Evolutionary conservation across 129 eudicot species (phyloP), one percentile per base, ranked within the genome.

Genomic region (Smallanthus sonchifolius): DNA sequence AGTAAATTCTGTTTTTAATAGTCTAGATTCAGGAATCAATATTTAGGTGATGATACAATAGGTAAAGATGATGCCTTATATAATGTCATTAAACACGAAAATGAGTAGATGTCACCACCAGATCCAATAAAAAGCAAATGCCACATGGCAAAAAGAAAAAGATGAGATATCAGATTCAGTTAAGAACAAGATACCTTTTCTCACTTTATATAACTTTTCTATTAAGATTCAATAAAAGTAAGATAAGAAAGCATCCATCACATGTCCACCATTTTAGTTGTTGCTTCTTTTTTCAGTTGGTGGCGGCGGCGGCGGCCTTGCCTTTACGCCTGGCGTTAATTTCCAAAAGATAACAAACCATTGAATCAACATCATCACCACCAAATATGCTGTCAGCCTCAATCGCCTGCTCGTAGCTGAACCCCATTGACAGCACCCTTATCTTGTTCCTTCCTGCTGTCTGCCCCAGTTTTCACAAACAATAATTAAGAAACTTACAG

Each of bases 371-470:
- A 74, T 94, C 96, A 35, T 94, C 97, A 15, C 88, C 97, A 15
- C 99, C 97, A 70, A 94, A 91, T 60, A 88, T 83, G 72, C 87
- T 91, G 80, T 86, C 87, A 15, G 99, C 96, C 75, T 94, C 96
- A 13, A 88, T 81, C 6, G 78, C 94, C 84, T 91, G 97, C 83
- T 85, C 59, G 79, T 94, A 94, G 76, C 87, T 91, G 83, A 94
- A 94, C 9, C 99, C 97, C 97, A 91, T 90, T 5, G 98, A 87
- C 55, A 88, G 65, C 81, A 94, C 84, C 30, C 30, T 24, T 24
- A 24, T 24, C 30, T 89, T 86, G 70, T 95, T 87, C 84, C 92
- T 86, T 38, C 82, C 96, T 5, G 94, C 82, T 59, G 91, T 38
- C 42, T 38, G 79, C 77, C 92, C 94, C 42, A 0, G 42, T 38